phyloP scores from a whole-genome alignment of 2,329 filamentous ascomycete species.

The Penicillium rolfsii region DNA sequence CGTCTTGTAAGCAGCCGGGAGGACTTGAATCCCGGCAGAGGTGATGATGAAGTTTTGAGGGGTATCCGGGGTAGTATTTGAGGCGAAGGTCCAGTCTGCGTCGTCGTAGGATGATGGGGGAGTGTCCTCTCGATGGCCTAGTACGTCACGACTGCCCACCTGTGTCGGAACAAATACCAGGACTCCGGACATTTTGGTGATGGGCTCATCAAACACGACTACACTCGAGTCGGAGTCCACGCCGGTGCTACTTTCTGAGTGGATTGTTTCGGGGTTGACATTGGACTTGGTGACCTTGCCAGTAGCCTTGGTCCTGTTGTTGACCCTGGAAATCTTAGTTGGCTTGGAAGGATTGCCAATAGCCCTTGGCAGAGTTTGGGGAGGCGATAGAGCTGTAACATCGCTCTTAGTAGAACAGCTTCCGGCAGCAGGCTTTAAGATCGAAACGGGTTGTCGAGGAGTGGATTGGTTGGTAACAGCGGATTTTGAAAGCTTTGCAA shows the following conservation, averaged over 20 bases:
- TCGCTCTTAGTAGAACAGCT: neutral
- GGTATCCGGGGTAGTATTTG: conserved; percentile 12
- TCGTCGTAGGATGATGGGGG: conserved; percentile 45
- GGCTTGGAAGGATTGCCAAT: neutral
- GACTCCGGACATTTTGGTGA: conserved; percentile 21
- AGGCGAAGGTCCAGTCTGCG: conserved; percentile 22
- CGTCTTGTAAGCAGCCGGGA: conserved; percentile 31
- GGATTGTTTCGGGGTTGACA: conserved; percentile 17
- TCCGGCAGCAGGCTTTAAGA: conserved; percentile 9
- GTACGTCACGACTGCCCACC: conserved; percentile 25
- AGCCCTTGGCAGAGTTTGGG: conserved; percentile 1
- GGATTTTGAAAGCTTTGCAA: conserved; percentile 5
- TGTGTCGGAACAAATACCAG: conserved; percentile 35
- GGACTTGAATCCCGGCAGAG: conserved; percentile 22
- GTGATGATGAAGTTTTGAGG: conserved; percentile 20
- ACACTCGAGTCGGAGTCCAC: conserved; percentile 37
- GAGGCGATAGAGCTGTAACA: conserved; percentile 1
- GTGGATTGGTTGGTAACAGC: conserved; percentile 5
- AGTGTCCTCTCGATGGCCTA: conserved; percentile 28
- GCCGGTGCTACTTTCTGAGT: conserved; percentile 34
- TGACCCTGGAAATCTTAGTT: conserved; percentile 10
- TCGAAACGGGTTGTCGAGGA: conserved; percentile 7
- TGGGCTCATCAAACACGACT: conserved; percentile 37
- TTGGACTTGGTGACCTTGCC: conserved; percentile 3
- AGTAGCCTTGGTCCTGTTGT: conserved; percentile 7